phyloP scores from a whole-genome alignment of 495 filamentous ascomycete species.

The Penicillium coffeae region DNA sequence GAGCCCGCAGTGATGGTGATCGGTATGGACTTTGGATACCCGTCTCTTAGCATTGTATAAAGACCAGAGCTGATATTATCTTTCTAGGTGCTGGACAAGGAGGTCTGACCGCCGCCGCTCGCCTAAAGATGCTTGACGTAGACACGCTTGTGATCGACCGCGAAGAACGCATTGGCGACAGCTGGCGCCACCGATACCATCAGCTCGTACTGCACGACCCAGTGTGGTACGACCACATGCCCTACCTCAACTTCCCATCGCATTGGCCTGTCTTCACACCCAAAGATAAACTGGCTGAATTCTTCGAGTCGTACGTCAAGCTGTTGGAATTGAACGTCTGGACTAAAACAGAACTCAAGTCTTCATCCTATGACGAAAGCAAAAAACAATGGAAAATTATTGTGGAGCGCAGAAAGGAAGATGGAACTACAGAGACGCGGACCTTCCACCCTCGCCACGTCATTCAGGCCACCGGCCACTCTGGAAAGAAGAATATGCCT shows the following conservation, averaged over 20 bases:
- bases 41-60: too few relatives aligned
- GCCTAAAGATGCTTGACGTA: slow-evolving; percentile 68
- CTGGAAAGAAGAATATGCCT: slow-evolving; percentile 65
- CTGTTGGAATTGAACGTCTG: slow-evolving; percentile 76
- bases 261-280: slow-evolving; percentile 69
- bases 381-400: slow-evolving; percentile 59
- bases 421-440: slow-evolving; percentile 50
- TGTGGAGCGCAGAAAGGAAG: slow-evolving; percentile 45
- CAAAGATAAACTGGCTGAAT: slow-evolving; percentile 78
- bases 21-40: slow-evolving; percentile 57
- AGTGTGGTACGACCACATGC: slow-evolving; percentile 73
- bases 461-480: slow-evolving; percentile 69
- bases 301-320: slow-evolving; percentile 70
- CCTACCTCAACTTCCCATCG: slow-evolving; percentile 65
- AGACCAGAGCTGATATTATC: background rate
- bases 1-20: slow-evolving; percentile 66
- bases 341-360: slow-evolving; percentile 52
- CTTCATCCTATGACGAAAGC: slow-evolving; percentile 49
- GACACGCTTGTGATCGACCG: slow-evolving; percentile 62
- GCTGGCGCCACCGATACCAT: slow-evolving; percentile 67
- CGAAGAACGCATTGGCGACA: slow-evolving; percentile 66
- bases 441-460: slow-evolving; percentile 64
- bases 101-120: slow-evolving; percentile 60
- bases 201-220: slow-evolving; percentile 70
- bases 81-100: slow-evolving; percentile 44